phyloP scores from a whole-genome alignment of 495 filamentous ascomycete species.

The Xylaria cubensis region DNA sequence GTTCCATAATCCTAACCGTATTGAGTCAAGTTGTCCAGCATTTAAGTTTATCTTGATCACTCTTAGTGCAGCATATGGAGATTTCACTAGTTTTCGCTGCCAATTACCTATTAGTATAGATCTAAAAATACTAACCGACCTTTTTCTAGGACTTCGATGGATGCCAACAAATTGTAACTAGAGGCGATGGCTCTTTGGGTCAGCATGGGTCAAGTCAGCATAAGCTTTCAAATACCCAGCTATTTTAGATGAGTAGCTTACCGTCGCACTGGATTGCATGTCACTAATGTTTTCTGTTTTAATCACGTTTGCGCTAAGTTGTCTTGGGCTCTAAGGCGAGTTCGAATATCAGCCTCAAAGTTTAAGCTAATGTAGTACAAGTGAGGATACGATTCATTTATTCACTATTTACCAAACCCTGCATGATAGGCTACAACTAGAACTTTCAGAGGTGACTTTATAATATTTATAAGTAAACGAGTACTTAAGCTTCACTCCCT shows the following conservation, averaged over 20 bases:
- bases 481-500: too few species aligned
- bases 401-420: too few species aligned
- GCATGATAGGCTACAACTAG: too few species aligned
- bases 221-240: neutral
- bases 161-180: neutral
- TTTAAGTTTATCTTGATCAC: neutral
- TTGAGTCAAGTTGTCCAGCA: neutral
- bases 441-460: too few species aligned
- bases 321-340: neutral
- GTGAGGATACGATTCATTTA: too few species aligned
- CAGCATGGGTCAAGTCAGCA: neutral
- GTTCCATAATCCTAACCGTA: neutral
- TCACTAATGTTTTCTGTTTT: neutral
- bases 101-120: neutral
- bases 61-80: neutral
- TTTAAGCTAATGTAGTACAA: neutral
- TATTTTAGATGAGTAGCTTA: neutral
- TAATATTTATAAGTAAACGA: too few species aligned
- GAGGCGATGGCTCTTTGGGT: too few species aligned
- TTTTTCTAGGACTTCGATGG: neutral
- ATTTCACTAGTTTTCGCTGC: neutral
- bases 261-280: neutral
- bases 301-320: neutral
- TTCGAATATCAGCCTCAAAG: neutral
- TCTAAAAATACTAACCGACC: slow-evolving; percentile 10